Evolutionary conservation across 1,284 basidiomycete species (phyloP).

Genomic region (Puccinia horiana): DNA sequence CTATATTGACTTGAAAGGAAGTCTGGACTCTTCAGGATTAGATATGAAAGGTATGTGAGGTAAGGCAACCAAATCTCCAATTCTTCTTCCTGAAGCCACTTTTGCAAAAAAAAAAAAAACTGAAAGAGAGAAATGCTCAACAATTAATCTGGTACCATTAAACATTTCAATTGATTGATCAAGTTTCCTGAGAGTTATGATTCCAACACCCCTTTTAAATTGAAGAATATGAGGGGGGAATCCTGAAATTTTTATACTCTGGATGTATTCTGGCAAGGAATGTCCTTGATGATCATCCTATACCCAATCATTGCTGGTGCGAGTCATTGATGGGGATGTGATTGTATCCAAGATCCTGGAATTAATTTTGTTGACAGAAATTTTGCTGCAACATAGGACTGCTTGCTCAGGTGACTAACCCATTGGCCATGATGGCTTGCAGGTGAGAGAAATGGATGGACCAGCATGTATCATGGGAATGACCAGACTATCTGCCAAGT

Average conservation of each 20-base stretch:
- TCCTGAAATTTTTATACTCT: background rate
- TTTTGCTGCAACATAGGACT: too few species aligned
- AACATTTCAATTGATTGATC: background rate
- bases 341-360: too few species aligned
- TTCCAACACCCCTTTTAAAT: background rate
- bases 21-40: background rate
- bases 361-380: too few species aligned
- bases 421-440: too few species aligned
- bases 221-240: background rate
- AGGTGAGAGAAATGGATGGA: too few species aligned
- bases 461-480: too few species aligned
- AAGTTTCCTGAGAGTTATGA: background rate
- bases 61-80: background rate
- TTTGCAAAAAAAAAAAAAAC: background rate
- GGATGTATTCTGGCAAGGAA: background rate
- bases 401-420: too few species aligned
- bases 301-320: too few species aligned
- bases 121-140: background rate
- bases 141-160: background rate
- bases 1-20: background rate
- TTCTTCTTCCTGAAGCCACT: background rate
- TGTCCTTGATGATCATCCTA: too few species aligned
- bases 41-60: background rate
- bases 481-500: too few species aligned
- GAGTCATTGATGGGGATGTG: too few species aligned